A percentile compares a stretch with the other conserved stretches of the same genome.
Conservation (phyloP, 192 early-diverging fungal species). For the Coemansia sp. region DNA sequence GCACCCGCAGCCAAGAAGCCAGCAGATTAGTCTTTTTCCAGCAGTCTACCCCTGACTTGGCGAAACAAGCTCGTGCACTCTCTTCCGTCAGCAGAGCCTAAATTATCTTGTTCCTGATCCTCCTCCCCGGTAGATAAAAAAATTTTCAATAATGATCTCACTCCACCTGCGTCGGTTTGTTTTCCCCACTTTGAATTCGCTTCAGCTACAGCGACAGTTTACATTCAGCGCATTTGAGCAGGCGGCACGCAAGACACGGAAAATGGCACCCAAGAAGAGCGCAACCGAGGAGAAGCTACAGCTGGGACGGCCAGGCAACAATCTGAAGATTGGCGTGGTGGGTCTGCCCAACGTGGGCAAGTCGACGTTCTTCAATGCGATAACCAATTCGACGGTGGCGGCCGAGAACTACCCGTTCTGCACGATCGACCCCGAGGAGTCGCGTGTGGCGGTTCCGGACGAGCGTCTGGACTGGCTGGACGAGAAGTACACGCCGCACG, state of each 20-base stretch:
- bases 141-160: no score
- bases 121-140: no score
- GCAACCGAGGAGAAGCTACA: conserved; percentile 69
- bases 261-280: conserved; percentile 80
- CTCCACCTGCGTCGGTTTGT: no score
- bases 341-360: conserved; percentile 97
- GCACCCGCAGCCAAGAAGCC: no score
- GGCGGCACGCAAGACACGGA: conserved; percentile 10
- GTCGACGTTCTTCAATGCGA: conserved; percentile 80
- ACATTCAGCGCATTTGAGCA: no score
- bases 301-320: conserved; percentile 80
- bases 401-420: conserved; percentile 98
- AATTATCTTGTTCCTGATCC: not conserved
- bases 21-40: no score
- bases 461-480: conserved; percentile 79
- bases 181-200: not conserved
- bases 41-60: no score
- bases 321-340: conserved; percentile 90
- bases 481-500: conserved; percentile 61
- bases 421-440: conserved; percentile 90
- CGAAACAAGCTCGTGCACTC: no score
- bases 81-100: no score
- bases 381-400: conserved; percentile 62
- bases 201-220: no score
- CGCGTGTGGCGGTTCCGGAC: conserved; percentile 89